Percentiles rank a stretch among this genome's conserved stretches.
Evolutionary conservation across 768 basidiomycete species (phyloP).

Genomic region (Tylopilus intermedius): DNA sequence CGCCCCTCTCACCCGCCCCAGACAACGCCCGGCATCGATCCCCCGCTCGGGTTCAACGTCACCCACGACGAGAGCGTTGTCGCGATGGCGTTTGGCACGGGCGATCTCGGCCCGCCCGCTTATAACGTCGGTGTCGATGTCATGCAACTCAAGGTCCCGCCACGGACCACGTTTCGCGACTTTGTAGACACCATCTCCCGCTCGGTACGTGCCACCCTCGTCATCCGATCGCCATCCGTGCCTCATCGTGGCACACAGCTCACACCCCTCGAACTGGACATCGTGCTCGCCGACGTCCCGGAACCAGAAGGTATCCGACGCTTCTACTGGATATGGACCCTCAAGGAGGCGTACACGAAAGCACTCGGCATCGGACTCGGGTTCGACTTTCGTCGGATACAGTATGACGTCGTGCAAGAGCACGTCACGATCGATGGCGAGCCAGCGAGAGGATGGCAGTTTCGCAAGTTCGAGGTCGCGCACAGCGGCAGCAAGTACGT

Average conservation of each 20-base stretch:
- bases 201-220: slow-evolving; percentile 41
- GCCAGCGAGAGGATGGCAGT: slow-evolving; percentile 59
- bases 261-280: slow-evolving; percentile 33
- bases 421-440: slow-evolving; percentile 56
- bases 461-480: slow-evolving; percentile 53
- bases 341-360: slow-evolving; percentile 91
- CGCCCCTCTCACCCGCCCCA: slow-evolving; percentile 23
- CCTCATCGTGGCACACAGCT: slow-evolving; percentile 32
- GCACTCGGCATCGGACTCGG: slow-evolving; percentile 79
- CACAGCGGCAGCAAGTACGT: slow-evolving; percentile 53
- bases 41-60: slow-evolving; percentile 73
- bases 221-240: neutral
- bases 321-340: slow-evolving; percentile 84
- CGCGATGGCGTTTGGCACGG: slow-evolving; percentile 54
- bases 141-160: slow-evolving; percentile 69
- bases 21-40: slow-evolving; percentile 41
- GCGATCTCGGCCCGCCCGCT: slow-evolving; percentile 51
- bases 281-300: slow-evolving; percentile 36
- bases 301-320: slow-evolving; percentile 49
- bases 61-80: slow-evolving; percentile 75
- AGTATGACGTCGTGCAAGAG: slow-evolving; percentile 55
- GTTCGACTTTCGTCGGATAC: slow-evolving; percentile 74
- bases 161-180: slow-evolving; percentile 48
- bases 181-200: slow-evolving; percentile 64
- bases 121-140: slow-evolving; percentile 69